Base-by-base conservation (phyloP, 225 moss, liverwort and hornwort species). In the Antitrichia curtipendula region DNA sequence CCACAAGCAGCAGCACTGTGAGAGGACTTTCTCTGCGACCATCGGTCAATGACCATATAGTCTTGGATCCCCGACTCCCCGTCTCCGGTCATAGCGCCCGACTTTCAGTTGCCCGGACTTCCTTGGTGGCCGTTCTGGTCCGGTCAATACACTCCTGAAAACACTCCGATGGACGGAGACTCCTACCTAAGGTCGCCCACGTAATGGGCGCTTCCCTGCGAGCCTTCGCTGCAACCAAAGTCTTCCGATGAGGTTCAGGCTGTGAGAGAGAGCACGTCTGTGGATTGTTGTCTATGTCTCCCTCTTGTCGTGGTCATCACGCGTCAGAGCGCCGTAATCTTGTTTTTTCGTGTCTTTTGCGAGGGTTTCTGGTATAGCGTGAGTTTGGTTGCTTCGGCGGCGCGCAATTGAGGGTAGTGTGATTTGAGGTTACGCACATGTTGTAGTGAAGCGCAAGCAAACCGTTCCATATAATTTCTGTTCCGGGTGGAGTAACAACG, bases 221-320 rank as follows among this genome's bases (percentile, higher is more conserved):
- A 25, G 56, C 66, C 66, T 59, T 28, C 49, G 43, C 7, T 17
- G 60, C 83, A 2, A 66, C 79, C 16, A 69, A 73, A 49, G 82
- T 61, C 75, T 80, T 54, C 13, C 7, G 9, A 5, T 8, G 70
- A 13, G 16, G 64, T 61, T 75, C 47, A 16, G 25, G 16, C 32
- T 47, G 73, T 53, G 11, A 22, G 23, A 10, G 76, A 12, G 31
- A 75, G 84, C 79, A 16, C 41, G 6, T 6, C 45, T 74, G 86
- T 34, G 66, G 68, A 82, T 83, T 82, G 0, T 50, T 50, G 71
- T 68, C n/a, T 76, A 10, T 34, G 54, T 16, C 25, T 7, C 40
- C 25, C 28, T 41, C 52, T 19, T 80, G 38, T 38, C 86, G 50
- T 91, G 86, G 57, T 83, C 38, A 36, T 59, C 66, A 91, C 90